Conservation (phyloP, 371 early-diverging fungal species). For the Rhizopus arrhizus region DNA sequence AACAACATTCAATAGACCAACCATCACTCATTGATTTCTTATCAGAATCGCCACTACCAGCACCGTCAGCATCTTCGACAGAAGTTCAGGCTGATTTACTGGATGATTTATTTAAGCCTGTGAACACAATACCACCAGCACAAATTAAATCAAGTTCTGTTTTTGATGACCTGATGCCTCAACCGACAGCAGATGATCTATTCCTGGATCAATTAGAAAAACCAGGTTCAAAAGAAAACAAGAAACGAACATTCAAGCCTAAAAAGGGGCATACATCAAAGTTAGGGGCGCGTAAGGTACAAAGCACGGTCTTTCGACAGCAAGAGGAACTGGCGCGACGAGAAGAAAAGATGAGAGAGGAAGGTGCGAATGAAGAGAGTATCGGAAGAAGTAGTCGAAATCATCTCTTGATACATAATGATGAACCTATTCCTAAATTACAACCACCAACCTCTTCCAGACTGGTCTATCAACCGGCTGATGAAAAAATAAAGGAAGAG, state of each 20-base stretch:
- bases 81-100: constrained; percentile 4
- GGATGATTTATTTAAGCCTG: constrained; percentile 17
- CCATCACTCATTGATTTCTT: constrained; percentile 13
- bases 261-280: constrained; percentile 12
- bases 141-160: neutral
- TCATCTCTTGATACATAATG: neutral
- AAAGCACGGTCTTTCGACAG: constrained; percentile 26
- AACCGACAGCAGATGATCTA: constrained; percentile 14
- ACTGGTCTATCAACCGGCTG: constrained; percentile 11
- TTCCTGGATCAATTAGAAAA: constrained; percentile 19
- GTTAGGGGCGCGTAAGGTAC: constrained; percentile 27
- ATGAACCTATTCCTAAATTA: constrained; percentile 17
- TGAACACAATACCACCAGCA: neutral
- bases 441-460: constrained; percentile 14
- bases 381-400: constrained; percentile 16
- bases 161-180: constrained; percentile 9
- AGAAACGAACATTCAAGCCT: constrained; percentile 13
- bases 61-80: neutral
- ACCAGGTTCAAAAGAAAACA: neutral
- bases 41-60: neutral
- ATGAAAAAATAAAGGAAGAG: neutral
- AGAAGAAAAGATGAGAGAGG: constrained; percentile 20
- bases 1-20: constrained; percentile 8
- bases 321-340: constrained; percentile 16
- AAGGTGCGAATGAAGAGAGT: constrained; percentile 12